Base-by-base conservation (phyloP, 2,329 filamentous ascomycete species). In the Diaporthe vaccinii region DNA sequence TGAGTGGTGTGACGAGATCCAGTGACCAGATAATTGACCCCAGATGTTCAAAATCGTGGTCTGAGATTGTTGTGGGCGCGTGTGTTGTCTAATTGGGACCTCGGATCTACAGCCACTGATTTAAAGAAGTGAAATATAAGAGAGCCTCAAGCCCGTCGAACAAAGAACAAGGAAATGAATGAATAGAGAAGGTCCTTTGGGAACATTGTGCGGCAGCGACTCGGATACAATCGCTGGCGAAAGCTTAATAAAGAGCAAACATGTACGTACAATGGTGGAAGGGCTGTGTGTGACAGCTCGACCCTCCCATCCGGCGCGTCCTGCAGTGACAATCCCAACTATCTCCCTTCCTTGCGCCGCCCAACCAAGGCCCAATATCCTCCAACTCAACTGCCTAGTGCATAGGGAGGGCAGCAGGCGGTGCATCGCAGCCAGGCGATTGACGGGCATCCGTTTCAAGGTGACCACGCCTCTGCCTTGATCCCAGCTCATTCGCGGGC, bases 91-190 rank as follows among this genome's bases (percentile, higher is more conserved):
- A 34, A 14, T 41, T 39, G 34, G 41, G 41, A 49, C 61, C n/a
- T 34, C 17, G 31, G 9, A 4, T 12, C 20, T 39, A 53, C 28
- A 7, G 31, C 7, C 31, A 17, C 20, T 15, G 46, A 53, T 25
- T 68, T 49, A 20, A 41, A 65, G 46, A 49, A 39, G 39, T 31
- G 61, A 57, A 39, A 31, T 41, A 41, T 41, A 53, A 28, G 34
- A 69, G 74, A 75, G 74, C 74, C 15, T 75, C 70, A 73, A 76
- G 74, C 71, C 57, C 57, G 57, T 25, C 31, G 65, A 51, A 53
- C 62, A 67, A 71, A 34, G 31, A 65, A 70, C 15, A n/a, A 59
- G 17, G 55, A 15, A 69, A 49, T 25, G 46, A 69, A 41, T 15
- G 68, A 51, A 67, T 25, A 65, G 46, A 41, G 17, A 55, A 69